phyloP scores from a whole-genome alignment of 2,329 filamentous ascomycete species.

The Fusarium sp. region DNA sequence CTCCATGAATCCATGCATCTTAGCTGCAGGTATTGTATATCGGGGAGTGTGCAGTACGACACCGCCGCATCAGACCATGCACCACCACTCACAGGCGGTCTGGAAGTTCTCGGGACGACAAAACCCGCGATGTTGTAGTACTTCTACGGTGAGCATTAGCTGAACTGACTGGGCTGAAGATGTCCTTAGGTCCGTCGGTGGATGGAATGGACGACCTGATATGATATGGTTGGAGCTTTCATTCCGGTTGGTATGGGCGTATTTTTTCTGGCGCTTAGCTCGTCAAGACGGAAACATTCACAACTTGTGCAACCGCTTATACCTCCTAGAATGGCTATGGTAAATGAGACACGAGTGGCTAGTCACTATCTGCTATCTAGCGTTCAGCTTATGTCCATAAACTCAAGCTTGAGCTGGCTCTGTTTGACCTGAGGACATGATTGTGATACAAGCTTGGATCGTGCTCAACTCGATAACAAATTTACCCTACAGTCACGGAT shows the following conservation, averaged over 20 bases:
- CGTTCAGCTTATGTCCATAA: conserved; percentile 4
- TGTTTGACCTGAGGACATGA: not conserved
- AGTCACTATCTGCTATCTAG: conserved; percentile 16
- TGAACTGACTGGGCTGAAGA: conserved; percentile 13
- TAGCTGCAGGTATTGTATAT: conserved; percentile 27
- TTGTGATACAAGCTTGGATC: not conserved
- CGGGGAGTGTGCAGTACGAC: conserved; percentile 26
- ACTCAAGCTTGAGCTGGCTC: conserved; percentile 30
- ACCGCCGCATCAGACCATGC: conserved; percentile 24
- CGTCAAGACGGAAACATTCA: conserved; percentile 3
- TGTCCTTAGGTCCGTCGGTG: not conserved
- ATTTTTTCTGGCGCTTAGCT: conserved; percentile 17
- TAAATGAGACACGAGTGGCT: conserved; percentile 9
- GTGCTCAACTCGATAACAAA: too few relatives aligned
- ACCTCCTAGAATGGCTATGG: not conserved
- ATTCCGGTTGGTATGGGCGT: not conserved
- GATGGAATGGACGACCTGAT: not conserved
- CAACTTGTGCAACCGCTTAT: not conserved
- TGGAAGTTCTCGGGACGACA: conserved; percentile 36
- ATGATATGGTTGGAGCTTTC: conserved; percentile 4
- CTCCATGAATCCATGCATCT: conserved; percentile 31
- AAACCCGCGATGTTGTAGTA: conserved; percentile 8
- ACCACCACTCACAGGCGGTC: conserved; percentile 33
- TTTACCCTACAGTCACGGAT: not conserved
- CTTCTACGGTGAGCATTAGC: not conserved